phyloP scores from a whole-genome alignment of 371 early-diverging fungal species.

The Batkoa obscura region DNA sequence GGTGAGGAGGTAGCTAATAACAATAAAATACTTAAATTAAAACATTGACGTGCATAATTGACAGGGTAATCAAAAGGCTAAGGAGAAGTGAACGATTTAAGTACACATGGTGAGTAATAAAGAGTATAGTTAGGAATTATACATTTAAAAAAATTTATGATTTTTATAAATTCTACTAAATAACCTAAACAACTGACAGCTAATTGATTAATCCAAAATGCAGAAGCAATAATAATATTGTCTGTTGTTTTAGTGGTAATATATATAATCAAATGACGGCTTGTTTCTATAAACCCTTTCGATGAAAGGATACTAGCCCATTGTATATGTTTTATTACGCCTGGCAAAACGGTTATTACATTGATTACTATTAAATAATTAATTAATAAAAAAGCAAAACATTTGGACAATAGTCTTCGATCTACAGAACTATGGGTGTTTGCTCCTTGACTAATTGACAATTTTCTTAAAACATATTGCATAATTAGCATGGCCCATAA shows the following conservation, averaged over 20 bases:
- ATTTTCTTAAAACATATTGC: not conserved
- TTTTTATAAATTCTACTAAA: slow-evolving; percentile 7
- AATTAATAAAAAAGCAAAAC: not conserved
- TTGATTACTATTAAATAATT: not conserved
- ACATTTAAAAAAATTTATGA: not conserved
- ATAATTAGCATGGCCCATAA: not conserved
- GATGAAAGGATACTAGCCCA: not conserved
- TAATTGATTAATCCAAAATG: slow-evolving; percentile 10
- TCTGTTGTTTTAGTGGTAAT: not conserved
- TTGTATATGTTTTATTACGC: too few species aligned
- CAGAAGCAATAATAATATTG: slow-evolving; percentile 3
- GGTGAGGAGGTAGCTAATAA: slow-evolving; percentile 6
- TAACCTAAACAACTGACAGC: slow-evolving; percentile 2
- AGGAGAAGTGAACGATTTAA: slow-evolving; percentile 3
- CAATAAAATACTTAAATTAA: slow-evolving; percentile 6
- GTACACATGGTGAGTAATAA: slow-evolving; percentile 2
- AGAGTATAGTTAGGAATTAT: not conserved
- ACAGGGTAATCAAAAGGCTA: slow-evolving; percentile 7
- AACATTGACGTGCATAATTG: slow-evolving; percentile 6
- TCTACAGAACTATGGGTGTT: not conserved
- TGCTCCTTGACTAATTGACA: not conserved
- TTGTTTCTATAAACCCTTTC: not conserved
- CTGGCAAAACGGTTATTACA: not conserved
- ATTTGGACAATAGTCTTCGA: slow-evolving; percentile 1
- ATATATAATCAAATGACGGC: not conserved